Base-by-base conservation (phyloP, 108 stramenopile genomes). In the Discostella stelligeroides region DNA sequence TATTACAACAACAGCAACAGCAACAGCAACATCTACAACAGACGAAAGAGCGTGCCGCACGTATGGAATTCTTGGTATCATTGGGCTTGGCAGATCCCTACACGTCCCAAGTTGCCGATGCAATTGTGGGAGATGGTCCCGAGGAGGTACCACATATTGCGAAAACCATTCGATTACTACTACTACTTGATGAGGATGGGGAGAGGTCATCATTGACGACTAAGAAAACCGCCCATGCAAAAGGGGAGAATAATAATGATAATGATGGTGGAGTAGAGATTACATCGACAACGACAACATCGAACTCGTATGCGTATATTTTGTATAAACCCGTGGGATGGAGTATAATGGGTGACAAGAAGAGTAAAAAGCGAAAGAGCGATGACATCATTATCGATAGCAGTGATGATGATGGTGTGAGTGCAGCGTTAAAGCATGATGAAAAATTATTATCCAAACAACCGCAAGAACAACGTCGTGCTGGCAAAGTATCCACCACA, bases 301-400 rank as follows among this genome's bases (percentile, higher is more conserved):
- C 82, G 20, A 72, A 64, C 42, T 73, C 76, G 40, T 88, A 73
- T 74, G 91, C 91, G n/a, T 92, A 90, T 72, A 38, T 92, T 12
- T 64, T 92, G 53, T 78, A 90, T 28, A 92, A 92, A 63, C 91
- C 91, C 15, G 78, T 72, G 1, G 91, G 91, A 63, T 92, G 91
- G 91, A 60, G 85, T 41, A 90, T 92, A 49, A 46, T 92, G 49
- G 91, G 87, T 28, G 75, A 83, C 13, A 66, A 42, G 25, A 40
- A 58, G 21, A 82, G 62, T 62, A 79, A 70, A 50, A 65, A 58
- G 43, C 63, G 64, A 60, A 63, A 37, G 24, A 39, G 50, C 20
- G 2, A 1, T 41, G 20, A 24, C n/a, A n/a, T n/a, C n/a, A n/a
- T n/a, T n/a, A n/a, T n/a, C n/a, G 29, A 69, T 17, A 37, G 45